Evolutionary conservation across 441 rosid genomes (phyloP).

Genomic region (Cnidoscolus chayamansa): DNA sequence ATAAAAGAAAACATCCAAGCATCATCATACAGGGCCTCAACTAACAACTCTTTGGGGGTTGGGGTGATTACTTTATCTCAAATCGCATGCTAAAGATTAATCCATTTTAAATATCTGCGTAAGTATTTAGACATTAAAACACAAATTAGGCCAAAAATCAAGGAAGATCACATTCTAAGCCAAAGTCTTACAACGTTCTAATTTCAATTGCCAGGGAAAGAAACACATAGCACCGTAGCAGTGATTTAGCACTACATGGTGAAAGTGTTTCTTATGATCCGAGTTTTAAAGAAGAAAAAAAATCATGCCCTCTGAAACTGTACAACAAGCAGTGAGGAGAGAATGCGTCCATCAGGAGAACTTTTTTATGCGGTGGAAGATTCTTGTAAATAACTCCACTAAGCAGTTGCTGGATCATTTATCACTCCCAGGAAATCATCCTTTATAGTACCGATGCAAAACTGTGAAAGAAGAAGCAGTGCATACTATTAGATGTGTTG

Average conservation of each 20-base stretch:
- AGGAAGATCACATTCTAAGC: too few relatives aligned
- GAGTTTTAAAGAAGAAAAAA: too few relatives aligned
- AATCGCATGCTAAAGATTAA: too few relatives aligned
- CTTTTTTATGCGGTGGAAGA: not conserved
- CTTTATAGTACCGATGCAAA: conserved; percentile 92
- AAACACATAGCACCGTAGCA: not conserved
- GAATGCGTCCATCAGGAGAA: not conserved
- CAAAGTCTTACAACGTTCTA: not conserved
- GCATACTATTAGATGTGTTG: not conserved
- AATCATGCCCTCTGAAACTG: not conserved
- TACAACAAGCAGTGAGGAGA: not conserved
- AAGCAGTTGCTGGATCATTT: conserved; percentile 72
- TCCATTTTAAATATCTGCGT: too few relatives aligned
- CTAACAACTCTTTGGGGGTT: too few relatives aligned
- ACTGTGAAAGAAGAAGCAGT: conserved; percentile 27
- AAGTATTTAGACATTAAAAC: too few relatives aligned
- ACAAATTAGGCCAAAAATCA: too few relatives aligned
- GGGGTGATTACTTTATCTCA: too few relatives aligned
- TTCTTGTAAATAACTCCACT: conserved; percentile 22
- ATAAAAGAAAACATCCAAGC: too few relatives aligned
- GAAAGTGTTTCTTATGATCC: not conserved
- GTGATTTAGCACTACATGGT: not conserved
- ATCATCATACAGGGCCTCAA: too few relatives aligned
- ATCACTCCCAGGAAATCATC: conserved; percentile 97
- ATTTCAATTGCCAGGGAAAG: not conserved